Conservation (phyloP, 495 filamentous ascomycete species). For the Aspergillus kassunensis region DNA sequence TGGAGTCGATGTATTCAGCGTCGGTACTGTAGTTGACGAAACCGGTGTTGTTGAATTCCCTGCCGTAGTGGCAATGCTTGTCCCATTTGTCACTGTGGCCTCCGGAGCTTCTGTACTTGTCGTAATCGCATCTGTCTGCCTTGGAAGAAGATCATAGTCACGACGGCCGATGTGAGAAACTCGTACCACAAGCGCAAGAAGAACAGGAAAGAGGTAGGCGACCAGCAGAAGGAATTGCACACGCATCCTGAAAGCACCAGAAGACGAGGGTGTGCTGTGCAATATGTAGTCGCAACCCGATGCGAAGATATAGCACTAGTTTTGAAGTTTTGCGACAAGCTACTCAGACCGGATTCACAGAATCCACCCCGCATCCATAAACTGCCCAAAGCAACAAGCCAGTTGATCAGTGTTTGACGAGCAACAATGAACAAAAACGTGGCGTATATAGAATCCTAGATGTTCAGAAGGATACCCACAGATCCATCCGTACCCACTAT, state of each 20-base stretch:
- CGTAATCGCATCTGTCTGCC: slow-evolving; percentile 11
- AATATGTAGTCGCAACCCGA: not conserved
- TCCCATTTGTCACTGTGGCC: slow-evolving; percentile 6
- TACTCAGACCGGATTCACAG: slow-evolving; percentile 5
- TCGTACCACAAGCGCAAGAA: slow-evolving; percentile 15
- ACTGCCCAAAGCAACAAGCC: not conserved
- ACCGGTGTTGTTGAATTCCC: slow-evolving; percentile 15
- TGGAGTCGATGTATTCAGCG: slow-evolving; percentile 17
- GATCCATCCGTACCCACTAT: slow-evolving; percentile 9
- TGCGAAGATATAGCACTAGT: not conserved
- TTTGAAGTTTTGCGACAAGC: slow-evolving; percentile 1
- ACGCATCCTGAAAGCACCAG: slow-evolving; percentile 14
- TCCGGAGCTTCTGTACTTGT: slow-evolving; percentile 5
- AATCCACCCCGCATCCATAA: slow-evolving; percentile 3
- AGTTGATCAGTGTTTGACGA: not conserved
- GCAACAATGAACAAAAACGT: slow-evolving; percentile 17
- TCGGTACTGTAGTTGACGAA: slow-evolving; percentile 14
- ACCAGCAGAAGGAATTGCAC: slow-evolving; percentile 4
- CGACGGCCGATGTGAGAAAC: slow-evolving; percentile 13
- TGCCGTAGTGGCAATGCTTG: slow-evolving; percentile 16
- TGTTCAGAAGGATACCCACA: slow-evolving; percentile 6
- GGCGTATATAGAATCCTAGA: slow-evolving; percentile 3
- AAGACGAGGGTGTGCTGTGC: not conserved
- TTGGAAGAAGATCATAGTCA: slow-evolving; percentile 10
- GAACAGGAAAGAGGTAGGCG: slow-evolving; percentile 11